Percentiles rank a stretch among this genome's conserved stretches.
Evolutionary conservation across 2,329 filamentous ascomycete genomes (phyloP).

Genomic region (Tolypocladium ovalisporum): DNA sequence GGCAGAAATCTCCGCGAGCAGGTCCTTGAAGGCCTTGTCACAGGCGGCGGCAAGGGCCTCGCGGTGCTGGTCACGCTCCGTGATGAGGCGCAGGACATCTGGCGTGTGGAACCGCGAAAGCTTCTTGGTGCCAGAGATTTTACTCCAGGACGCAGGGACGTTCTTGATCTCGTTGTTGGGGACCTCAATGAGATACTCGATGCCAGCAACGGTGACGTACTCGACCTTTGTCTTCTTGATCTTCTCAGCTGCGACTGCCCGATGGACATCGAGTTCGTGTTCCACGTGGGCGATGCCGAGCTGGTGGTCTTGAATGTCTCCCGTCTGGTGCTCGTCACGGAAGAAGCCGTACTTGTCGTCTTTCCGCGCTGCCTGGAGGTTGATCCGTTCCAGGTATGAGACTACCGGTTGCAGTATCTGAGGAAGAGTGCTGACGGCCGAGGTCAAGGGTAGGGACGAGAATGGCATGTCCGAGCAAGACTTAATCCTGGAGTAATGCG

Average conservation of each 20-base stretch:
- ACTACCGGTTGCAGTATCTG: conserved; percentile 63
- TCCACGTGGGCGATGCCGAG: conserved; percentile 86
- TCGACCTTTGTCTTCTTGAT: conserved; percentile 60
- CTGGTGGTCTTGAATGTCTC: conserved; percentile 81
- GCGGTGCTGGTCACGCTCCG: conserved; percentile 87
- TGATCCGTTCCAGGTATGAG: conserved; percentile 73
- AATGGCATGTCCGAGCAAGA: conserved; percentile 60
- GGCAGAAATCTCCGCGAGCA: conserved; percentile 65
- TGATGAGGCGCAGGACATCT: conserved; percentile 70
- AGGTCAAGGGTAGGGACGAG: conserved; percentile 53
- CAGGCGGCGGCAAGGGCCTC: conserved; percentile 88
- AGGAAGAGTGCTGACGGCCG: conserved; percentile 66
- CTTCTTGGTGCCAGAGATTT: conserved; percentile 91
- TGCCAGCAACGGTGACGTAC: conserved; percentile 78
- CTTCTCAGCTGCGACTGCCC: conserved; percentile 56
- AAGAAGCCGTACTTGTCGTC: conserved; percentile 97
- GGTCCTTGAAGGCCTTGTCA: conserved; percentile 64
- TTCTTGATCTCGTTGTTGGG: conserved; percentile 71
- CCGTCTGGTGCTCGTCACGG: conserved; percentile 74
- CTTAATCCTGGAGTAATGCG: conserved; percentile 61
- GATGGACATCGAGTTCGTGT: conserved; percentile 74
- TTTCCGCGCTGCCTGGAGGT: conserved; percentile 66
- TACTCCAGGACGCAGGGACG: conserved; percentile 88
- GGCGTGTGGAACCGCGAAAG: conserved; percentile 90
- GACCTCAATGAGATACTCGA: conserved; percentile 92